phyloP scores from a whole-genome alignment of 208 protist genomes.

The Acanthamoeba lenticulata region DNA sequence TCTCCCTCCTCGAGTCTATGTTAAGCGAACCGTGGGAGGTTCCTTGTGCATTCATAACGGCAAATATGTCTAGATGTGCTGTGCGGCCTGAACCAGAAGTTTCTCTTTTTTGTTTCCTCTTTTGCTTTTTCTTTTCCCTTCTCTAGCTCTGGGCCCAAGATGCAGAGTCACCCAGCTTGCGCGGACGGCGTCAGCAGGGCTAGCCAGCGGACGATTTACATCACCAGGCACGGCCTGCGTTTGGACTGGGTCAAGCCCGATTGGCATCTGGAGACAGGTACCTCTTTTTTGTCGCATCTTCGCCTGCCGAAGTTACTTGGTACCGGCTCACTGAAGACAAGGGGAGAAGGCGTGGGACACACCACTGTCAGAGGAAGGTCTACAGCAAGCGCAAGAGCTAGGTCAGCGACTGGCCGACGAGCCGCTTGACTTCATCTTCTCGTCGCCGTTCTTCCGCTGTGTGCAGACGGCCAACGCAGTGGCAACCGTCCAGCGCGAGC shows the following conservation, averaged over 20 bases:
- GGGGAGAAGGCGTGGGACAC: constrained; percentile 84
- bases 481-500: neutral
- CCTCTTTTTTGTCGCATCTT: no score
- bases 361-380: constrained; percentile 83
- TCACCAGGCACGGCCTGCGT: constrained; percentile 25
- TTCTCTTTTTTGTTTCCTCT: no score
- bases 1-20: no score
- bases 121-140: no score
- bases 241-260: constrained; percentile 31
- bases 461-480: constrained; percentile 67
- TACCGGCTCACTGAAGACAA: neutral
- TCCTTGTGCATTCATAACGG: no score
- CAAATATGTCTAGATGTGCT: no score
- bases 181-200: neutral
- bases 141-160: neutral
- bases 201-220: neutral
- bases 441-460: constrained; percentile 68
- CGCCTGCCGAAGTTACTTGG: no score
- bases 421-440: constrained; percentile 42
- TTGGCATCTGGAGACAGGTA: neutral
- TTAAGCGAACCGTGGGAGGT: no score
- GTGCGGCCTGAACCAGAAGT: no score
- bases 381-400: constrained; percentile 78
- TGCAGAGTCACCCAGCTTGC: neutral
- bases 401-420: constrained; percentile 5